Evolutionary conservation across 345 rosid genomes (phyloP).

Genomic region (Hibiscus tridactylites): DNA sequence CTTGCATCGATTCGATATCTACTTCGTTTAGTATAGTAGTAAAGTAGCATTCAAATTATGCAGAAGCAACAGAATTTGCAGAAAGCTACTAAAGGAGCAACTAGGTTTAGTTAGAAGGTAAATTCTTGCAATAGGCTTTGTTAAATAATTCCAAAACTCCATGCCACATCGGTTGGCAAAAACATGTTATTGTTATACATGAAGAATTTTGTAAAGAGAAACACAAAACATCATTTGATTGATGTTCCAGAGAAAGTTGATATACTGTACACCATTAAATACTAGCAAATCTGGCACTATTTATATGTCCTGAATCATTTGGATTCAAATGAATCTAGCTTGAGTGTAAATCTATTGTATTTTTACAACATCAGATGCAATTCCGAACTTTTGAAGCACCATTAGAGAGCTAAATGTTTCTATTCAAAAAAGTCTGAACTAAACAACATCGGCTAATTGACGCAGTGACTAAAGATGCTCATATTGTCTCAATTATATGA

Average conservation of each 20-base stretch:
- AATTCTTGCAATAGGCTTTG: neutral
- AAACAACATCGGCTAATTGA: too few species aligned
- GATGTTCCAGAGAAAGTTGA: neutral
- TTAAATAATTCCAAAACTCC: neutral
- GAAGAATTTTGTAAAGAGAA: neutral
- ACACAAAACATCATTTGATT: neutral
- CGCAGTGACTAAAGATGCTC: too few species aligned
- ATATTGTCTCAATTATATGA: too few species aligned
- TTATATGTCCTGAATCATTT: neutral
- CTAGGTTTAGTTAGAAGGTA: neutral
- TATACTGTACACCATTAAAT: conserved; percentile 1
- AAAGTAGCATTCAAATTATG: neutral
- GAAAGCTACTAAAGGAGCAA: neutral
- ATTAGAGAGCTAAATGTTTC: too few species aligned
- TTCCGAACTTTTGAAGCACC: conserved; percentile 13
- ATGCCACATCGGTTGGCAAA: neutral
- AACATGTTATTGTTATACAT: neutral
- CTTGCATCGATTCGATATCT: neutral
- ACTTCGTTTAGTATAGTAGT: neutral
- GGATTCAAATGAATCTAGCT: conserved; percentile 16
- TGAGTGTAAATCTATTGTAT: conserved; percentile 1
- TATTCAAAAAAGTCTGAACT: too few species aligned
- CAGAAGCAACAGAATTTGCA: conserved; percentile 1
- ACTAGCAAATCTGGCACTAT: neutral
- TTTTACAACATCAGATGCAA: conserved; percentile 20